Evolutionary conservation across 805 yeast species (phyloP), one percentile per base, ranked within the genome.

Genomic region (Wickerhamomyces silvicola): DNA sequence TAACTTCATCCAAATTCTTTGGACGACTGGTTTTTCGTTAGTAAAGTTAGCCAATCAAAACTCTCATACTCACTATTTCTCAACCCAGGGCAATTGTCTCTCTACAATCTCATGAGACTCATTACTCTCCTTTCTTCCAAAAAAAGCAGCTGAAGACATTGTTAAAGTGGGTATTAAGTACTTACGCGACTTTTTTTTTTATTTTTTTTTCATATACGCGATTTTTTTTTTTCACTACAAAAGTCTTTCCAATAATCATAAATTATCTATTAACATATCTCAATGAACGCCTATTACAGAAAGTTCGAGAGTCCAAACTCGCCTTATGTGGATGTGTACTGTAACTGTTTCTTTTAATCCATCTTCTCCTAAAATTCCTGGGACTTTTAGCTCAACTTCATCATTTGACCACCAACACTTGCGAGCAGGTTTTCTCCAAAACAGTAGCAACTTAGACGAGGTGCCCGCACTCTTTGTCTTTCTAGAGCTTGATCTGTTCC

Each of bases 391-490:
- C 27, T 74, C 77, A 14, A 74, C 57, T 18, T 58, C 64, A 27
- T 75, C 73, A 52, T 77, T 75, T 6, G 84, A 70, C 98, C 98
- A 92, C 98, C 98, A 92, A 62, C 98, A 92, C 54, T 92, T 92
- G 52, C 97, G 72, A 2, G 98, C 98, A 1, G 98, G 98, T 54
- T 92, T 92, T 41, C 95, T 72, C 97, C 98, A 92, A 53, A 92
- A 92, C 32, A 92, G 62, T 22, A 92, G 65, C 31, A 92, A 68
- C 56, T 92, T 92, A 45, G 66, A 75, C 42, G 48, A 62, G 45
- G 44, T 60, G 38, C 57, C 59, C 16, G 67, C 57, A 42, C 60
- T 59, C 38, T 59, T 52, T 36, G 57, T 47, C 43, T 43, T 40
- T 49, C n/a, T 14, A 18, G 5, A n/a, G n/a, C n/a, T n/a, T n/a